Conservation (phyloP, 768 basidiomycete species). For the Kwoniella shandongensis region DNA sequence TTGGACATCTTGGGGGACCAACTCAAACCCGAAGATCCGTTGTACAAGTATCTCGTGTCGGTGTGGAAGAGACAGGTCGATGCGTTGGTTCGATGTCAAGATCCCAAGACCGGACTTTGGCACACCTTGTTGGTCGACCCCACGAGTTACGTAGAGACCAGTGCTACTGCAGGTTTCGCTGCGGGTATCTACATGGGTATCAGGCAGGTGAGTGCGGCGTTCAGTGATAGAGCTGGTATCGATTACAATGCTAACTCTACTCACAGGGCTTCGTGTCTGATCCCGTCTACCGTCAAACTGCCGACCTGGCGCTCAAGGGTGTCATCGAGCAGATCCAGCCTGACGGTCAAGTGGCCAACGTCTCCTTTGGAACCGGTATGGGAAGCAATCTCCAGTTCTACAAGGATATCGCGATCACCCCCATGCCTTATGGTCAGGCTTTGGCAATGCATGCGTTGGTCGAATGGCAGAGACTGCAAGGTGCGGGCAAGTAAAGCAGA, state of each 20-base stretch:
- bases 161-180: constrained; percentile 44
- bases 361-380: constrained; percentile 62
- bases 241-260: background rate
- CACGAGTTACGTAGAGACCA: constrained; percentile 59
- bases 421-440: constrained; percentile 64
- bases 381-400: constrained; percentile 59
- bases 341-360: constrained; percentile 58
- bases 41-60: constrained; percentile 56
- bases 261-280: constrained; percentile 10
- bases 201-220: constrained; percentile 21
- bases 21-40: constrained; percentile 56
- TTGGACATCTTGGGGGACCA: constrained; percentile 53
- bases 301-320: constrained; percentile 24
- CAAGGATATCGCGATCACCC: constrained; percentile 60
- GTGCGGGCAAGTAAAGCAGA: background rate
- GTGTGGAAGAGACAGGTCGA: constrained; percentile 59
- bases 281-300: constrained; percentile 7
- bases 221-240: background rate
- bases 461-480: constrained; percentile 53
- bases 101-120: constrained; percentile 59
- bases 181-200: constrained; percentile 43
- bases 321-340: constrained; percentile 58
- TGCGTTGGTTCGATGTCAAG: constrained; percentile 58
- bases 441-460: constrained; percentile 60
- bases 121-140: constrained; percentile 61